A percentile compares a stretch with the other conserved stretches of the same genome.
These are phyloP conservation scores for Hypoxylon sp. DNA, from an alignment of 2,329 filamentous ascomycete species.

Conservation along the genomic window DNA sequence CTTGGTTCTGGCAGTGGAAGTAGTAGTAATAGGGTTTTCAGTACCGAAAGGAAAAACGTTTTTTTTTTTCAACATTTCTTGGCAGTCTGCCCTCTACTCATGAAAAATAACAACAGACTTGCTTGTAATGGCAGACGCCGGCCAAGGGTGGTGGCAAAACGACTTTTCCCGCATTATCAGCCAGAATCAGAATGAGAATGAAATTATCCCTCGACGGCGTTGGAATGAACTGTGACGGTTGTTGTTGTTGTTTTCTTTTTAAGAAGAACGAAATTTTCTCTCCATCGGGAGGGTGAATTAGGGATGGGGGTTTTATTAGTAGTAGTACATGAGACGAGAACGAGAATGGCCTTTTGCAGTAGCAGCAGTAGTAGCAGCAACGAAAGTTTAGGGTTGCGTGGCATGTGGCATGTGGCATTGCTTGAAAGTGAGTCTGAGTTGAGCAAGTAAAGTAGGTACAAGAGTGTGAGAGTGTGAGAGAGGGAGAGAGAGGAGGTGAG, in stretches of 20 bases:
- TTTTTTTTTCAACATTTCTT: slow-evolving; percentile 33
- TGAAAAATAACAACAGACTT: slow-evolving; percentile 12
- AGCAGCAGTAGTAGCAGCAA: slow-evolving; percentile 39
- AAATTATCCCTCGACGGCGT: slow-evolving; percentile 11
- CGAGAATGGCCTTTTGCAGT: slow-evolving; percentile 46
- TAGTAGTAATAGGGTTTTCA: slow-evolving; percentile 35
- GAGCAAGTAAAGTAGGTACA: too few species aligned
- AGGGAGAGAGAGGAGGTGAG: background rate
- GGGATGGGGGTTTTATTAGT: slow-evolving; percentile 4
- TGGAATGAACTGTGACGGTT: slow-evolving; percentile 26
- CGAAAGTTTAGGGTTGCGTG: slow-evolving; percentile 5
- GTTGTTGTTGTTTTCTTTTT: background rate
- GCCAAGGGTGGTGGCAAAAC: background rate
- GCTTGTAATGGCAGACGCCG: slow-evolving; percentile 9
- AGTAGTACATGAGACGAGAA: slow-evolving; percentile 32
- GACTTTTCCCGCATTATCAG: slow-evolving; percentile 7
- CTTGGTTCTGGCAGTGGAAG: slow-evolving; percentile 18
- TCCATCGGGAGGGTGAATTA: slow-evolving; percentile 15
- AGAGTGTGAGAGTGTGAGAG: background rate
- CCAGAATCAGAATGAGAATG: slow-evolving; percentile 17
- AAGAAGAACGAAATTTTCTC: slow-evolving; percentile 23
- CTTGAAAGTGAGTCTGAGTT: too few species aligned
- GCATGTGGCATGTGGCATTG: background rate
- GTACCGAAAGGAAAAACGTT: slow-evolving; percentile 27
- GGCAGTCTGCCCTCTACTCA: slow-evolving; percentile 15